phyloP scores from a whole-genome alignment of 257 asterid species.

The Solanum sejunctum region DNA sequence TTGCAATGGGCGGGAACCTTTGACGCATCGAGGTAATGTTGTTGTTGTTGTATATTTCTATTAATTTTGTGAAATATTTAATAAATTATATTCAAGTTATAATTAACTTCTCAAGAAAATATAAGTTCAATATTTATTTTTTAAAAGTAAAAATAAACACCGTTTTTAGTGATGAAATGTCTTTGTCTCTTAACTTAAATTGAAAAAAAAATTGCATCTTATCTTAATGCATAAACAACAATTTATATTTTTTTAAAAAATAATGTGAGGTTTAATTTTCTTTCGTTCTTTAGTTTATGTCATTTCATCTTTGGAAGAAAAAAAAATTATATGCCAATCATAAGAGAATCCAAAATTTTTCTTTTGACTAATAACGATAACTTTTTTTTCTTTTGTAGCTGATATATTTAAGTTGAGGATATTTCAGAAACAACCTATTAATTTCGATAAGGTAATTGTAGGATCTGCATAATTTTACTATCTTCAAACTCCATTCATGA shows the following conservation, averaged over 20 bases:
- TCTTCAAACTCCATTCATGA: too few relatives aligned
- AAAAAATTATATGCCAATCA: neutral
- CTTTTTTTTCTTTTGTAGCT: too few relatives aligned
- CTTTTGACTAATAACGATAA: neutral
- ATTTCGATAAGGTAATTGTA: too few relatives aligned
- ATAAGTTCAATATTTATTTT: neutral
- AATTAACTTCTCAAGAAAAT: neutral
- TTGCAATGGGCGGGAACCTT: too few relatives aligned
- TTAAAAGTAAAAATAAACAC: neutral
- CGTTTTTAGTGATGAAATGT: neutral
- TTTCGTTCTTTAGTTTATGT: neutral
- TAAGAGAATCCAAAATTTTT: neutral
- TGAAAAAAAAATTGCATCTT: neutral
- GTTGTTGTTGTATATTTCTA: too few relatives aligned
- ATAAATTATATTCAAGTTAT: too few relatives aligned
- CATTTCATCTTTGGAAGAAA: neutral
- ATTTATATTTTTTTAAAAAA: neutral
- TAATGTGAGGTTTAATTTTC: neutral
- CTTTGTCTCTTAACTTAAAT: neutral
- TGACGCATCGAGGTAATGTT: too few relatives aligned
- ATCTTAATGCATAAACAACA: neutral
- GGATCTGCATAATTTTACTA: too few relatives aligned
- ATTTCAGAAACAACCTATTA: too few relatives aligned
- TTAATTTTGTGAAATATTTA: too few relatives aligned
- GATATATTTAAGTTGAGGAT: too few relatives aligned